Conservation (phyloP, 2,329 filamentous ascomycete genomes). For the Colletotrichum sp. region DNA sequence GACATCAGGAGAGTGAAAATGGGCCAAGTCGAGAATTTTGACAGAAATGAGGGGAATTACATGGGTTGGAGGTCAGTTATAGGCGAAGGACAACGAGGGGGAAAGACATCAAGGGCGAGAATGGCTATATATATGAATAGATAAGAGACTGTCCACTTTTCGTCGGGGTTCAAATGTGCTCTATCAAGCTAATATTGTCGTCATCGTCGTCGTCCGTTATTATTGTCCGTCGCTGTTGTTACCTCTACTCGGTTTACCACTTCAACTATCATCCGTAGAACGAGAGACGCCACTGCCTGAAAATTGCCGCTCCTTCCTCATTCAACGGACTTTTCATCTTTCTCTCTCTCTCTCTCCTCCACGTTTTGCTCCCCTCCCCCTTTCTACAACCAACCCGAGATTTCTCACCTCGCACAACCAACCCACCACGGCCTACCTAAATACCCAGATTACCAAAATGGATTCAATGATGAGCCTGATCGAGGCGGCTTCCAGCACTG, state of each 20-base stretch:
- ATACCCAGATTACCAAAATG: not conserved
- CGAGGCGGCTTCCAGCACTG: not conserved
- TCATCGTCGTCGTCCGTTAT: not conserved
- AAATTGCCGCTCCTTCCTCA: not conserved
- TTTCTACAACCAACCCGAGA: not conserved
- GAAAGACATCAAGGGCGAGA: not conserved
- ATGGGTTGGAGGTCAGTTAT: not conserved
- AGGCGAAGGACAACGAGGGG: not conserved
- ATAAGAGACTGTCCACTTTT: not conserved
- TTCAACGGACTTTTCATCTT: not conserved
- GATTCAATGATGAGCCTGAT: not conserved
- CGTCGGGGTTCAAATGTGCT: not conserved
- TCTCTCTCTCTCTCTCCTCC: not conserved
- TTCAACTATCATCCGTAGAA: accelerated
- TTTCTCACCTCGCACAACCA: not conserved
- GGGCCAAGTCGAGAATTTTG: not conserved
- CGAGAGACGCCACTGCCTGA: not conserved
- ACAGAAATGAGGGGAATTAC: not conserved
- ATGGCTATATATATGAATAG: not conserved
- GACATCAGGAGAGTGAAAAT: accelerated
- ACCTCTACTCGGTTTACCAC: accelerated
- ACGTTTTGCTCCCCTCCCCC: not conserved
- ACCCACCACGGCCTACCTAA: not conserved
- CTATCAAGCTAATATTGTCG: not conserved
- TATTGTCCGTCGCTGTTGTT: not conserved